Percentiles rank a stretch among this genome's conserved stretches.
These are phyloP conservation scores for Venustampulla echinocandica DNA, from an alignment of 495 filamentous ascomycete genomes.

Conservation along the genomic window DNA sequence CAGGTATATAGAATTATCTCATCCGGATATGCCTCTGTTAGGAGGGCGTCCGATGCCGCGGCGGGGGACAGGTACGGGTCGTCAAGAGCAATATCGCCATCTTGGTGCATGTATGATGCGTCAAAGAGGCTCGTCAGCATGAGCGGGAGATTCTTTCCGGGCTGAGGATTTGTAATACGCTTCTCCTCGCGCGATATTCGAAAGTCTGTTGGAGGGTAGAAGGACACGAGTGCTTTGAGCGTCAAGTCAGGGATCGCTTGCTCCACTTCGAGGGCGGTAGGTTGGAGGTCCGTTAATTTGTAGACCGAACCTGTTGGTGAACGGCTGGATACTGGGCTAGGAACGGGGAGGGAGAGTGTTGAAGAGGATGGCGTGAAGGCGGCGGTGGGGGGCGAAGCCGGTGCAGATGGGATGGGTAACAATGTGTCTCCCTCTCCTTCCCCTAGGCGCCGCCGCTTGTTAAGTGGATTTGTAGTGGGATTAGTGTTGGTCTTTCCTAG, in stretches of 20 bases:
- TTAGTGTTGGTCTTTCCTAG: constrained; percentile 6
- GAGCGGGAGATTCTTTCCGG: constrained; percentile 34
- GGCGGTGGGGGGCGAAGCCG: background rate
- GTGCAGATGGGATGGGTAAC: no score
- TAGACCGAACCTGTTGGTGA: constrained; percentile 3
- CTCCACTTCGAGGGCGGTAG: constrained; percentile 28
- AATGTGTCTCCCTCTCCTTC: no score
- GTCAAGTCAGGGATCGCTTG: constrained; percentile 37
- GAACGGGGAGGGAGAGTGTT: constrained; percentile 8
- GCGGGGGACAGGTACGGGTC: constrained; percentile 59
- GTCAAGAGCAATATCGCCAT: constrained; percentile 30
- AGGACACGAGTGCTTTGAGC: constrained; percentile 49
- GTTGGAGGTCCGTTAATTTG: constrained; percentile 28
- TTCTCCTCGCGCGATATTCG: constrained; percentile 64
- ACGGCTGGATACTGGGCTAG: background rate
- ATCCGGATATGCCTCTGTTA: constrained; percentile 45
- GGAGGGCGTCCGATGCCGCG: constrained; percentile 44
- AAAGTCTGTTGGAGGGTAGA: constrained; percentile 83
- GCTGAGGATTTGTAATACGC: constrained; percentile 44
- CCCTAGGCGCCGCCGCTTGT: background rate
- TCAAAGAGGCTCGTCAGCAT: constrained; percentile 68
- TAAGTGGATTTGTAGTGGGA: constrained; percentile 22
- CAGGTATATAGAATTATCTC: constrained; percentile 70
- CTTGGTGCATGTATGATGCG: constrained; percentile 61
- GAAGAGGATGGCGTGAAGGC: constrained; percentile 29